phyloP scores from a whole-genome alignment of 257 asterid species.

The Solanum chiquidenum region DNA sequence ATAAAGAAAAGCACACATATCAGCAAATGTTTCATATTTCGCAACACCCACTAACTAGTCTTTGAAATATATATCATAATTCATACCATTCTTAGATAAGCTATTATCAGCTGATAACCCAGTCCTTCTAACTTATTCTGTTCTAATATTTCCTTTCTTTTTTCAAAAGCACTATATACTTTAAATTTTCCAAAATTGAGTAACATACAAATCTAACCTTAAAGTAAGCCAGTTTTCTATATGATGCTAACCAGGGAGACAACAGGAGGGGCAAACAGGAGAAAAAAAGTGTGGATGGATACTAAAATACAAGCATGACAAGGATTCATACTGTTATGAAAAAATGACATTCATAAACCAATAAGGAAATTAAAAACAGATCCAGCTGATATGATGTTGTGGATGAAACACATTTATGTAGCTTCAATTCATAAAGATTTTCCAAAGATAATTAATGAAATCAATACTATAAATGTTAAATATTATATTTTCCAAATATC shows the following conservation, averaged over 20 bases:
- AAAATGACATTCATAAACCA: background rate
- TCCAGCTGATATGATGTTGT: background rate
- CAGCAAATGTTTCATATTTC: background rate
- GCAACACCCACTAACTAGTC: background rate
- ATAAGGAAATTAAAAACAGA: background rate
- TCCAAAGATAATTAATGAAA: background rate
- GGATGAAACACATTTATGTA: background rate
- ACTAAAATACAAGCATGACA: background rate
- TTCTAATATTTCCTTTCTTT: background rate
- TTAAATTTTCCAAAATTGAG: background rate
- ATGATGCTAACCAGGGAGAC: background rate
- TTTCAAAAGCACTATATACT: background rate
- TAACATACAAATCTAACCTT: background rate
- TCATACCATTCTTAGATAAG: background rate
- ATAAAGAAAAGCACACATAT: background rate
- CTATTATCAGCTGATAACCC: background rate
- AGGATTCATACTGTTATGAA: background rate
- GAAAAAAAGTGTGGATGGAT: background rate
- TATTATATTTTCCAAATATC: background rate
- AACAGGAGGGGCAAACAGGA: background rate
- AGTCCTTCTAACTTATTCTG: background rate
- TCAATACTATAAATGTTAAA: background rate
- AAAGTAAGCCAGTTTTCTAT: background rate
- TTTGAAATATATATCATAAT: background rate
- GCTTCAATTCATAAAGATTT: background rate